Percentiles rank a stretch among this genome's conserved stretches.
Conservation (phyloP, 202 grass and related monocot species). For the Eragrostis tef region DNA sequence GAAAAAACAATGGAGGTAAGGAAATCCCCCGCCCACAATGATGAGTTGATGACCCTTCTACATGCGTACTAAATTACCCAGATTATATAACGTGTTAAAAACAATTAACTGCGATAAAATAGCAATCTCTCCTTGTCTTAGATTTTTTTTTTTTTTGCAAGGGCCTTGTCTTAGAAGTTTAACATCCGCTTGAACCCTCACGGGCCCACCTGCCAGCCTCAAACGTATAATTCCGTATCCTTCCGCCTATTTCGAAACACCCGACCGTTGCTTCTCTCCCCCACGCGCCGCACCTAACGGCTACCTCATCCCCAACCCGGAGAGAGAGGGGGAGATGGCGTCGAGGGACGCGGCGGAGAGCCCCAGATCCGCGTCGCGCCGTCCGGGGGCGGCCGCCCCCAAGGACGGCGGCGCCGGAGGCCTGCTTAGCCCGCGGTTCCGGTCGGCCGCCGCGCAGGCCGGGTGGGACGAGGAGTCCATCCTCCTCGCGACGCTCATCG, state of each 20-base stretch:
- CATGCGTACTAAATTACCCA: too few relatives aligned
- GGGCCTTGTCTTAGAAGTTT: not conserved
- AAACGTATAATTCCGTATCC: not conserved
- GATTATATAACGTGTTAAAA: not conserved
- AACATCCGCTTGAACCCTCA: not conserved
- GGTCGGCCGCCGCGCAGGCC: constrained; percentile 72
- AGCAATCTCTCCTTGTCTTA: not conserved
- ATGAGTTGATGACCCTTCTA: too few relatives aligned
- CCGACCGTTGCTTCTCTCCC: constrained; percentile 48
- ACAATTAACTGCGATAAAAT: not conserved
- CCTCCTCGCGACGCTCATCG: constrained; percentile 74
- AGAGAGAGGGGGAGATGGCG: constrained; percentile 29
- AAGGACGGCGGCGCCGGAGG: constrained; percentile 51
- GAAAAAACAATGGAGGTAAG: too few relatives aligned
- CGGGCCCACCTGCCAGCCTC: not conserved
- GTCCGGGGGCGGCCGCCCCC: not conserved
- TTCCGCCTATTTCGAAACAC: constrained; percentile 50
- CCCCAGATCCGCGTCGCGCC: constrained; percentile 25
- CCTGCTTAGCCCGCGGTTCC: constrained; percentile 79
- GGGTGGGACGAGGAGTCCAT: constrained; percentile 96
- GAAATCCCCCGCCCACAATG: too few relatives aligned
- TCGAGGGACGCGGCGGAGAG: constrained; percentile 21
- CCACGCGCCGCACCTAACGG: constrained; percentile 4
- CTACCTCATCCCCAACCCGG: constrained; percentile 22
- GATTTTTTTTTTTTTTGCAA: too few relatives aligned